Conservation (phyloP, 148 eudicot genomes). For the Amaranthus cruentus region DNA sequence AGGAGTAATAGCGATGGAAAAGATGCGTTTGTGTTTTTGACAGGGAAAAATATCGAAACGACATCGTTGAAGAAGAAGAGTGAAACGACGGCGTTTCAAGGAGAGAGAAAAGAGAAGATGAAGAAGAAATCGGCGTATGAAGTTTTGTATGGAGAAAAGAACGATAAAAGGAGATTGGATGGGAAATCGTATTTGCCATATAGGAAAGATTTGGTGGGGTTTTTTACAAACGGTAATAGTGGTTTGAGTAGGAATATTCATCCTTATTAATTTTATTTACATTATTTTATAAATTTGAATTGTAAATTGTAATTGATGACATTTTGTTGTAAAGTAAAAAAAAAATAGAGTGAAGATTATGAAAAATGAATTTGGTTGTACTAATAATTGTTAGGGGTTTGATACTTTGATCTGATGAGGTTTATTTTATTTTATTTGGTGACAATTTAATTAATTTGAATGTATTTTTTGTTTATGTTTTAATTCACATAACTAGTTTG, state of each 20-base stretch:
- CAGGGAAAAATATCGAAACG: constrained; percentile 14
- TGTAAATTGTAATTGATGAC: no score
- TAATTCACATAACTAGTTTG: no score
- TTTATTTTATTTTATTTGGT: no score
- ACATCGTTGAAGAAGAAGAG: constrained; percentile 14
- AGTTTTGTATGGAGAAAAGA: constrained; percentile 47
- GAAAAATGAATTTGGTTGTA: no score
- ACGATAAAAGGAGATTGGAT: constrained; percentile 28
- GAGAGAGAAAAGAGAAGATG: neutral
- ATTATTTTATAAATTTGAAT: no score
- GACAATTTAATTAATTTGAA: no score
- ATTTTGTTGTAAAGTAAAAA: no score
- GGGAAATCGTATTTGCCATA: constrained; percentile 74
- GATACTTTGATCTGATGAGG: no score
- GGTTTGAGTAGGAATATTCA: constrained; percentile 79
- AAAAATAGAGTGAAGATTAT: no score
- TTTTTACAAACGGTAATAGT: constrained; percentile 59
- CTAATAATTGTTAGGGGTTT: no score
- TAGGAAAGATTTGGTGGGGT: constrained; percentile 68
- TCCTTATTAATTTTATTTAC: constrained; percentile 44
- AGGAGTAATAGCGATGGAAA: constrained; percentile 80
- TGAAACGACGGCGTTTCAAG: constrained; percentile 22
- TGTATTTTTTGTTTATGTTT: no score
- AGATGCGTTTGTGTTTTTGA: constrained; percentile 65
- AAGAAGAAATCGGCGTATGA: constrained; percentile 48